These are phyloP conservation scores for Sphaerobolus stellatus DNA, from an alignment of 1,284 basidiomycete species.

Conservation along the genomic window DNA sequence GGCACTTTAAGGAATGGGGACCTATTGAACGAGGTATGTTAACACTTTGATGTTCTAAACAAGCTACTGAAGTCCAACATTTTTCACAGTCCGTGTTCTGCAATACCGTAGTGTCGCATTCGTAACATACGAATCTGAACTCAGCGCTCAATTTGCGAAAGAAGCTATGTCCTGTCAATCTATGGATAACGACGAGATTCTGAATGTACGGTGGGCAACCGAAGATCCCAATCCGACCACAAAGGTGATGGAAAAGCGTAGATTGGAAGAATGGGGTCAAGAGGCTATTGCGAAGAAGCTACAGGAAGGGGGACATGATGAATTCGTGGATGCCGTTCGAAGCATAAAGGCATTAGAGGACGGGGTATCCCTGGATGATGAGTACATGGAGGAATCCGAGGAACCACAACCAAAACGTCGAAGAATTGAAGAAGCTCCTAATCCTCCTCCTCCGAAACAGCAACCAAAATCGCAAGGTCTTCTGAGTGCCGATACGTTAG, in stretches of 20 bases:
- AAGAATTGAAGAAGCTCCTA: constrained; percentile 21
- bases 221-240: constrained; percentile 93
- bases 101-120: constrained; percentile 96
- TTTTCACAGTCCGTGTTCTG: constrained; percentile 74
- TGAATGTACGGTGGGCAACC: constrained; percentile 97
- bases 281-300: constrained; percentile 62
- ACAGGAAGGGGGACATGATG: constrained; percentile 75
- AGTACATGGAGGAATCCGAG: constrained; percentile 29
- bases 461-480: constrained; percentile 49
- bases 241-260: constrained; percentile 79
- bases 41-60: constrained; percentile 7
- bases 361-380: constrained; percentile 55
- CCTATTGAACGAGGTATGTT: constrained; percentile 86
- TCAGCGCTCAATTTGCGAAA: constrained; percentile 93
- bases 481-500: constrained; percentile 76
- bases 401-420: constrained; percentile 24
- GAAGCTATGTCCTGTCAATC: constrained; percentile 99
- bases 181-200: constrained; percentile 94
- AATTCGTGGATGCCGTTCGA: constrained; percentile 84
- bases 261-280: constrained; percentile 79
- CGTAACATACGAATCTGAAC: constrained; percentile 89
- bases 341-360: constrained; percentile 83
- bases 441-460: constrained; percentile 23
- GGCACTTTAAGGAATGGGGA: constrained; percentile 98
- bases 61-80: constrained; percentile 10